Conservation (phyloP, 306 rosid genomes). For the Neltuma alba region DNA sequence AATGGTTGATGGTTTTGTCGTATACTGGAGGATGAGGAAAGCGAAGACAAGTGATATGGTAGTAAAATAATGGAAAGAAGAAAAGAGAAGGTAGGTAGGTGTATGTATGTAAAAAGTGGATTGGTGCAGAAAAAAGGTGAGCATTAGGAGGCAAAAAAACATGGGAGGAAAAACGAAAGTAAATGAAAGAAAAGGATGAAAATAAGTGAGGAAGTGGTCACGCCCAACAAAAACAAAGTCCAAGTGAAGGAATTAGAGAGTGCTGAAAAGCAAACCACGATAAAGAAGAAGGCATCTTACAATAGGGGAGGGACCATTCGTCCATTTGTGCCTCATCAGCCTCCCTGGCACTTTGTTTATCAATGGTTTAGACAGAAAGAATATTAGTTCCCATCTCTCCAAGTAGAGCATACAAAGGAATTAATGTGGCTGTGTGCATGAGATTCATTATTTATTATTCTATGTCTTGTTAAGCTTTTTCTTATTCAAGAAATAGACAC, state of each 20-base stretch:
- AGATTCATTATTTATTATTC: no score
- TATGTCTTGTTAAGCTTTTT: no score
- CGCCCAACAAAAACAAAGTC: constrained; percentile 34
- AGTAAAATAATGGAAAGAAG: background rate
- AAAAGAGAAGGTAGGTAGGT: background rate
- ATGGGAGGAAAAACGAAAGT: constrained; percentile 25
- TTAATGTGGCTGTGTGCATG: background rate
- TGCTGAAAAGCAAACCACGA: constrained; percentile 45
- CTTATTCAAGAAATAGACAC: no score
- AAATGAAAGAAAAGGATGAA: constrained; percentile 27
- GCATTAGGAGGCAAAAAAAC: background rate
- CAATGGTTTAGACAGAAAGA: background rate
- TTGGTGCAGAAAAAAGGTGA: constrained; percentile 12
- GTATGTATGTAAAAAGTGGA: background rate
- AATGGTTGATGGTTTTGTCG: background rate
- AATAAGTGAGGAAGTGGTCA: constrained; percentile 52
- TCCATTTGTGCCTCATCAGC: constrained; percentile 29
- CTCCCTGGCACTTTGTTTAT: constrained; percentile 34
- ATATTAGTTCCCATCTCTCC: background rate
- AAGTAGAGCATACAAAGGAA: background rate
- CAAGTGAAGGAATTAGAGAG: no score
- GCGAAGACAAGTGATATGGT: constrained; percentile 1
- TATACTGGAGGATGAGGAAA: background rate
- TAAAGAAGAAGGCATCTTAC: constrained; percentile 39
- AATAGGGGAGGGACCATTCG: constrained; percentile 45